These are phyloP conservation scores for Fusarium solani-melongenae DNA, from an alignment of 2,329 filamentous ascomycete species.

Conservation along the genomic window DNA sequence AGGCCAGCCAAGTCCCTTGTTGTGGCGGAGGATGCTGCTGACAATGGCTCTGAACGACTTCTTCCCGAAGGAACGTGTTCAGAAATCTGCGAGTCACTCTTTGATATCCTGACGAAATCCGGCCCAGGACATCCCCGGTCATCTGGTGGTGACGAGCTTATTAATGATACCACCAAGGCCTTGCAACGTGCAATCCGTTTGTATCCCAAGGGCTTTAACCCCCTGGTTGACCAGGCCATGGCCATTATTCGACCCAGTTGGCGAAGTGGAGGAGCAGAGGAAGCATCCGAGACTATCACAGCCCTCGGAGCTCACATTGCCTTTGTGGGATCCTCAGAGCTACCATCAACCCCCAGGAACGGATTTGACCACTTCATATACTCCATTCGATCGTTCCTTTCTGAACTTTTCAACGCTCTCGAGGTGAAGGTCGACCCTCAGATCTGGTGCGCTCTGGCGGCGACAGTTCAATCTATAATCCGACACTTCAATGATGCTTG, in stretches of 20 bases:
- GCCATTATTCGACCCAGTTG: conserved; percentile 42
- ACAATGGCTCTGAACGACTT: conserved; percentile 42
- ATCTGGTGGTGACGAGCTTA: conserved; percentile 48
- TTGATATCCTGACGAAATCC: conserved; percentile 44
- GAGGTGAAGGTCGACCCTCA: conserved; percentile 45
- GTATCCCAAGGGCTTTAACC: conserved; percentile 50
- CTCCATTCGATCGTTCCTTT: conserved; percentile 49
- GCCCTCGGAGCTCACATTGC: conserved; percentile 57
- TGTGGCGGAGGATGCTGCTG: background rate
- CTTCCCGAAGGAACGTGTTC: conserved; percentile 49
- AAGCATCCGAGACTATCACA: conserved; percentile 45
- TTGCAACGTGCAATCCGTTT: conserved; percentile 52
- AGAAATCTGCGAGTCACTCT: conserved; percentile 52
- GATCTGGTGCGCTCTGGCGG: conserved; percentile 53
- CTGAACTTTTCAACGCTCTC: conserved; percentile 52
- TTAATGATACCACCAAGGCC: conserved; percentile 55
- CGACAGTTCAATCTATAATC: conserved; percentile 49
- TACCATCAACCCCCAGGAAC: conserved; percentile 41
- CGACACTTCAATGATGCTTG: conserved; percentile 57
- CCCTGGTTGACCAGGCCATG: conserved; percentile 46
- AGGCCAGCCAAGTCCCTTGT: conserved; percentile 38
- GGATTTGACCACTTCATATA: conserved; percentile 55
- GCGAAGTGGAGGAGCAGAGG: conserved; percentile 20
- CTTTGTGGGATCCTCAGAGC: conserved; percentile 60
- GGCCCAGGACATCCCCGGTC: conserved; percentile 34